Base-by-base conservation (phyloP, 2,329 filamentous ascomycete species). In the Diaporthe humulicola region DNA sequence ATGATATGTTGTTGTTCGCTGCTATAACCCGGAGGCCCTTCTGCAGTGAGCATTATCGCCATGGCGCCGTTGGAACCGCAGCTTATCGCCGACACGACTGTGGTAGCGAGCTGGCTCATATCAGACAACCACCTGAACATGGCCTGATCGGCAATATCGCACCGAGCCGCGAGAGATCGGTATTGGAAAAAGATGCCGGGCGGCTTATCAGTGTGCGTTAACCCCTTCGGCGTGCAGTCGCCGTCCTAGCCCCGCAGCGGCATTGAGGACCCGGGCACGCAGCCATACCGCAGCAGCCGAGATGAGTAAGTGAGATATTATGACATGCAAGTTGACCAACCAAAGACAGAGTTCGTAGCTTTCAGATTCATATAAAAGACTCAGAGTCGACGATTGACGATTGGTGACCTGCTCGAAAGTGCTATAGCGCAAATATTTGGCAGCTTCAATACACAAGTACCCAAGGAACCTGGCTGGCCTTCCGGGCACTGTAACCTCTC, bases 131-230 rank as follows among this genome's bases (percentile, higher is more conserved):
- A 33, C 22, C 56, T 40, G 28, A 19, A 22, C 9, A 58, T 58
- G 30, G 54, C 22, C 19, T 25, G 57, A 60, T 60, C 36, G 57
- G 57, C 57, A 60, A 3, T 25, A 60, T 60, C 36, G 6, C 15
- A 25, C n/a, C 57, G 36, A 42, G 57, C 57, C 57, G 57, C 22
- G 57, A 60, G n/a, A 40, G 57, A 60, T 60, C 36, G 57, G 57
- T 60, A 60, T 60, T 60, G 36, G 22, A 17, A 57, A 60, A 5
- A 60, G 15, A 40, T 60, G 57, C 57, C 57, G 57, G 36, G n/a
- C 22, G 36, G 36, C 57, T 60, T 60, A 60, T 60, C 57, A 60
- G 57, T 28, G 14, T 36, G 52, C 33, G 54, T 9, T 12, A 60
- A 38, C 22, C 56, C n/a, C 30, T 58, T 58, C 56, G 56, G 56